Evolutionary conservation across 306 rosid genomes (phyloP).

Genomic region (Quillaja saponaria): DNA sequence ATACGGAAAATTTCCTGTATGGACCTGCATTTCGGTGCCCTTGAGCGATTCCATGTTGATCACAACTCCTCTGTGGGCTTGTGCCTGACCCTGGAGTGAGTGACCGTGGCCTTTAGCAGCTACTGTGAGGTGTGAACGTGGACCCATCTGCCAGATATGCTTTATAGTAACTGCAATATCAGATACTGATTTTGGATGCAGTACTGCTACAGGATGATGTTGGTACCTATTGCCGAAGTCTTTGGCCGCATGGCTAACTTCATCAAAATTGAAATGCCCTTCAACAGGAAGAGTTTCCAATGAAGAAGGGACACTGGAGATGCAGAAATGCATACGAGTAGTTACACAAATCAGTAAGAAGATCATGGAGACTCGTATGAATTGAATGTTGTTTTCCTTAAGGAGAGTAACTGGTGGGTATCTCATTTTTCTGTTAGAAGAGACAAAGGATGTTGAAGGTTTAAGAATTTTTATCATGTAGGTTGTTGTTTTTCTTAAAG

Average conservation of each 20-base stretch:
- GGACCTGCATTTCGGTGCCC: conserved; percentile 52
- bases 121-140: conserved; percentile 69
- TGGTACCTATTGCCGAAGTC: conserved; percentile 88
- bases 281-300: conserved; percentile 57
- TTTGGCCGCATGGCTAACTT: conserved; percentile 58
- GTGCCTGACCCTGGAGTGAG: conserved; percentile 92
- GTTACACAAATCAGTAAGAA: conserved; percentile 52
- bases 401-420: conserved; percentile 42
- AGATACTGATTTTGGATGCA: conserved; percentile 73
- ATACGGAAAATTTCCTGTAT: conserved; percentile 47
- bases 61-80: conserved; percentile 76
- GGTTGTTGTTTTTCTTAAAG: conserved; percentile 28
- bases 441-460: conserved; percentile 44
- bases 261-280: conserved; percentile 69
- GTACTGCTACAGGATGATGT: conserved; percentile 63
- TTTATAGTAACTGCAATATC: conserved; percentile 66
- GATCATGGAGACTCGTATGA: conserved; percentile 55
- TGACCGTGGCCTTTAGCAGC: conserved; percentile 99
- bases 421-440: conserved; percentile 42
- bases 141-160: conserved; percentile 81
- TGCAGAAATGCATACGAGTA: conserved; percentile 47
- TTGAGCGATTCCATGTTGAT: conserved; percentile 82
- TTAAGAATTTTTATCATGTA: conserved; percentile 37
- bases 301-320: conserved; percentile 49
- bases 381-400: conserved; percentile 42